Base-by-base conservation (phyloP, 2,329 filamentous ascomycete genomes). In the Leptoxyphium fumago region DNA sequence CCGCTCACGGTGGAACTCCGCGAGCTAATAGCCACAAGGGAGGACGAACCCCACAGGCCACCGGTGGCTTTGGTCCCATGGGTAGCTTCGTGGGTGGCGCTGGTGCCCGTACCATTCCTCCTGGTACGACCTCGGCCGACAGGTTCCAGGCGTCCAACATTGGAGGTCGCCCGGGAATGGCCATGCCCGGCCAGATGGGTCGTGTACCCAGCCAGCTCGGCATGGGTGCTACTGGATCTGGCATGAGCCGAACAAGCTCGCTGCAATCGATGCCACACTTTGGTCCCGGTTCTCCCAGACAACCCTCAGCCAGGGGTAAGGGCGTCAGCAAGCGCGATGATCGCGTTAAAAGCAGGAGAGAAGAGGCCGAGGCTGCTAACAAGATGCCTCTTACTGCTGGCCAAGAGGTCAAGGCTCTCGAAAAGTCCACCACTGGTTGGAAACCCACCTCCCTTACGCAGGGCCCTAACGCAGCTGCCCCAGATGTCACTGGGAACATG, bases 351-450 rank as follows among this genome's bases (percentile, higher is more conserved):
- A 69, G 68, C 57, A 72, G 69, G 48, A 57, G 62, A 43, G 82
- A 87, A 52, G 68, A 74, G 43, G 75, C 77, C 29, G 77, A 87
- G 61, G 73, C 77, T 58, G 80, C 83, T 61, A 87, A 86, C 72
- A 78, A 76, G 51, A 95, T 96, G 87, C 89, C 91, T 60, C 77
- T 96, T 51, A 95, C 89, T 46, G 78, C 80, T 47, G 81, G 83
- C 53, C 72, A 77, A 69, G 84, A 94, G 1, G 67, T 98, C 51
- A 85, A 89, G 69, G 79, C 83, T 42, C 82, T 96, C 42, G 69
- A 77, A 47, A 66, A 78, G 38, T 81, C 86, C 0, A 53, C 74
- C n/a, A 75, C 68, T 45, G 89, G 91, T 42, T 98, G 91, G 91
- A 94, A 94, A 69, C 85, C 91, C 21, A 78, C 72, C 43, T 91